Evolutionary conservation across 352 stramenopile species (phyloP).

Genomic region (Phytophthora agathidicida): DNA sequence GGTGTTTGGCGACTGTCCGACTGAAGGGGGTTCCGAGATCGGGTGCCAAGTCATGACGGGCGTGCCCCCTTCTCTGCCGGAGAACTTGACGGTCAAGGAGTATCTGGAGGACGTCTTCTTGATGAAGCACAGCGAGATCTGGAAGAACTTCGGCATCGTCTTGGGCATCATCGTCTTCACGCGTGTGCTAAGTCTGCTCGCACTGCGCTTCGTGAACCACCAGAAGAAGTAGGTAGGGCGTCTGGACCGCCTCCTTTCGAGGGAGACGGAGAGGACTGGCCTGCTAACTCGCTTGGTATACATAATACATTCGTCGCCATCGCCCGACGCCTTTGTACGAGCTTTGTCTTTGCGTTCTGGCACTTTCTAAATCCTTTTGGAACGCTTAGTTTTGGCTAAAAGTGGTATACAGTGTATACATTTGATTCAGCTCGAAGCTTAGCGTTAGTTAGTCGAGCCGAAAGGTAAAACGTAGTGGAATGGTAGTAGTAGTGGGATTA

Average conservation of each 20-base stretch:
- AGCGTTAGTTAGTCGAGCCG: too few species aligned
- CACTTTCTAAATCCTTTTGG: too few species aligned
- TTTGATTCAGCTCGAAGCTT: too few species aligned
- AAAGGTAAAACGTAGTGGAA: too few species aligned
- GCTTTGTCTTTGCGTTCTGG: too few species aligned
- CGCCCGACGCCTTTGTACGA: too few species aligned
- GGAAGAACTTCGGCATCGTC: constrained; percentile 10
- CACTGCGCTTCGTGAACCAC: constrained; percentile 30
- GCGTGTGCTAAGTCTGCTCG: constrained; percentile 20
- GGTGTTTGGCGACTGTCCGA: constrained; percentile 12
- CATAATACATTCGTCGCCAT: too few species aligned
- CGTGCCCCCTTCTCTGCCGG: constrained; percentile 22
- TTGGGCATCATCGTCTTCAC: constrained; percentile 25
- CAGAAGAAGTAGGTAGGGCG: constrained; percentile 33
- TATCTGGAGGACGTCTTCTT: constrained; percentile 31
- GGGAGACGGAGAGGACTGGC: too few species aligned
- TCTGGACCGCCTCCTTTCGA: too few species aligned
- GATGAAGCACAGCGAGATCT: constrained; percentile 26
- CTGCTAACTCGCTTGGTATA: too few species aligned
- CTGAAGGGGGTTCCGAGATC: constrained; percentile 8
- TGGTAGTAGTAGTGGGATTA: not conserved
- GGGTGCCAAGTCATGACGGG: constrained; percentile 32
- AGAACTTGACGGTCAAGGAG: constrained; percentile 25
- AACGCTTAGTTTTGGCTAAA: too few species aligned
- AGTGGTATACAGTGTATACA: too few species aligned